Conservation (phyloP, 164 flowering plant genomes). For the Stephania cephalantha region DNA sequence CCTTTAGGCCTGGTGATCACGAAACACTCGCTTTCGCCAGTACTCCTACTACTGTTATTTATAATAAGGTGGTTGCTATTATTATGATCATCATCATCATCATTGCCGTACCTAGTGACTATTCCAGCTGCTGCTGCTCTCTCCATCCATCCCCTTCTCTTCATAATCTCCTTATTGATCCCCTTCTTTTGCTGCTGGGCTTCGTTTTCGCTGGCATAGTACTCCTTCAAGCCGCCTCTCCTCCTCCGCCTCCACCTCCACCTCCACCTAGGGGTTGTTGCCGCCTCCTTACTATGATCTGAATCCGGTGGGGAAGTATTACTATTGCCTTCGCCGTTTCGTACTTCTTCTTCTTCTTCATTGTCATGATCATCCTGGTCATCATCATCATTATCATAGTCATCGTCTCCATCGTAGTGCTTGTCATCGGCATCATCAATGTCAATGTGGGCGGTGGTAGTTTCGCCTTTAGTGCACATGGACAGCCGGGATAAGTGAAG, state of each 20-base stretch:
- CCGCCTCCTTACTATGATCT: slow-evolving; percentile 22
- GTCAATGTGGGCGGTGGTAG: neutral
- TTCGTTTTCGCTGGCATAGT: slow-evolving; percentile 43
- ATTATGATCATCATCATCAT: neutral
- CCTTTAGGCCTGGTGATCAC: slow-evolving; percentile 55
- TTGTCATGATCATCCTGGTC: slow-evolving; percentile 29
- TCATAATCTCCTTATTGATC: slow-evolving; percentile 11
- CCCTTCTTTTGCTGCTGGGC: slow-evolving; percentile 7
- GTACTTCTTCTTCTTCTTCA: neutral
- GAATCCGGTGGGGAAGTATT: slow-evolving; percentile 5
- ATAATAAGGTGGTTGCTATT: neutral
- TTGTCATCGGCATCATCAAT: too few species aligned
- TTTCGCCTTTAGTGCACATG: slow-evolving; percentile 22
- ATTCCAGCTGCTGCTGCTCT: slow-evolving; percentile 17
- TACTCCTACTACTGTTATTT: too few species aligned
- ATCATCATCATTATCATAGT: slow-evolving; percentile 3
- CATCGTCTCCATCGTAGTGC: neutral
- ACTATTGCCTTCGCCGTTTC: too few species aligned
- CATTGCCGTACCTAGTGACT: neutral
- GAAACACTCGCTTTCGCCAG: slow-evolving; percentile 22
- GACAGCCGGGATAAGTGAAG: slow-evolving; percentile 39
- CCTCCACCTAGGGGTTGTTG: slow-evolving; percentile 15
- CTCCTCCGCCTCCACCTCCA: neutral
- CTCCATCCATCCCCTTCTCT: slow-evolving; percentile 21
- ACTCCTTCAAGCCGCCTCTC: slow-evolving; percentile 25